phyloP scores from a whole-genome alignment of 305 asterid genomes.

The Fraxinus floribunda region DNA sequence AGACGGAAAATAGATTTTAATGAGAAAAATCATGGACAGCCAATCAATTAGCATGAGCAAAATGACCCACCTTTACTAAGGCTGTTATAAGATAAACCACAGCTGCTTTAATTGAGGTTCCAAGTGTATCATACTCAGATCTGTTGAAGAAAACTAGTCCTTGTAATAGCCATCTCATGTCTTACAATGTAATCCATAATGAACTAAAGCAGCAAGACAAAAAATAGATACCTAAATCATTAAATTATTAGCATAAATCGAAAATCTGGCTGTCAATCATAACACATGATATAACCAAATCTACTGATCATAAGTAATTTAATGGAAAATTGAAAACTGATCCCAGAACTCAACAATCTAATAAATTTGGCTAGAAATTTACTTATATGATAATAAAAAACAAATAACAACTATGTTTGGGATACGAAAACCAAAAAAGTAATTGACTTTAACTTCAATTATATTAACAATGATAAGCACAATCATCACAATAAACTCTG shows the following conservation, averaged over 20 bases:
- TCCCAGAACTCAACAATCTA: slow-evolving; percentile 10
- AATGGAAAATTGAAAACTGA: background rate
- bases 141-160: slow-evolving; percentile 39
- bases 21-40: background rate
- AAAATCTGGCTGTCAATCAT: background rate
- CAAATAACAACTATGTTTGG: background rate
- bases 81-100: slow-evolving; percentile 83
- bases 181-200: background rate
- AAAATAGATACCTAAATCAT: background rate
- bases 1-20: background rate
- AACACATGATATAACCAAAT: background rate
- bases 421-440: background rate
- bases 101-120: slow-evolving; percentile 84
- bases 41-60: slow-evolving; percentile 4
- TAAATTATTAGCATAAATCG: background rate
- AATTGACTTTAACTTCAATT: background rate
- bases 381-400: background rate
- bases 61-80: slow-evolving; percentile 66
- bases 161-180: background rate
- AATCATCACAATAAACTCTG: background rate
- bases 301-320: background rate
- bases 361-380: background rate
- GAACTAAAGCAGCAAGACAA: background rate
- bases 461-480: background rate
- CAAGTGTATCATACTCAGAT: slow-evolving; percentile 95